Percentiles rank a stretch among this genome's conserved stretches.
phyloP scores from a whole-genome alignment of 768 basidiomycete genomes.

The Pleurotus pulmonarius region DNA sequence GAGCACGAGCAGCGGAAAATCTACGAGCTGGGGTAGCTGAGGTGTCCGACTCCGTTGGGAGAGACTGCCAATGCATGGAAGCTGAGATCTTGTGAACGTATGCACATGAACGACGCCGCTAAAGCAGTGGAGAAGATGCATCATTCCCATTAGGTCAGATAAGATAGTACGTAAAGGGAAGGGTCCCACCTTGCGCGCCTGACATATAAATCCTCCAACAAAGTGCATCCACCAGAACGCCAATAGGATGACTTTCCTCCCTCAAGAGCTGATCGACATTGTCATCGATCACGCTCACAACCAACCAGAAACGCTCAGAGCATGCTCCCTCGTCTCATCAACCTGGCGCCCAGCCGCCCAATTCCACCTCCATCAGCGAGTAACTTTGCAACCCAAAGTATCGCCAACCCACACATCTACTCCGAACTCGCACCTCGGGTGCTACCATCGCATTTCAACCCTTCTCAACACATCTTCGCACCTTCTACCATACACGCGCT shows the following conservation, averaged over 20 bases:
- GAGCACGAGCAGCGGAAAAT: no score
- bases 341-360: slow-evolving; percentile 16
- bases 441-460: neutral
- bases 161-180: no score
- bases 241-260: neutral
- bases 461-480: neutral
- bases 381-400: neutral
- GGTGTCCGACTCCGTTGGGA: no score
- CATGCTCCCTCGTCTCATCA: slow-evolving; percentile 13
- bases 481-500: neutral
- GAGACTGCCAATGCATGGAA: no score
- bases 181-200: no score
- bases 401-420: neutral
- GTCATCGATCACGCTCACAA: slow-evolving; percentile 18
- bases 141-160: no score
- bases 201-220: no score
- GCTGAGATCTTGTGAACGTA: no score
- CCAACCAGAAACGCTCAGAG: slow-evolving; percentile 9
- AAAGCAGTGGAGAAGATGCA: no score
- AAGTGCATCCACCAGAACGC: no score
- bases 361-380: slow-evolving; percentile 1
- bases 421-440: neutral
- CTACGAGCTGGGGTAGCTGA: no score
- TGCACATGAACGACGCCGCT: no score
- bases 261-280: slow-evolving; percentile 15